Base-by-base conservation (phyloP, 129 eudicot species). In the Centaurea solstitialis region DNA sequence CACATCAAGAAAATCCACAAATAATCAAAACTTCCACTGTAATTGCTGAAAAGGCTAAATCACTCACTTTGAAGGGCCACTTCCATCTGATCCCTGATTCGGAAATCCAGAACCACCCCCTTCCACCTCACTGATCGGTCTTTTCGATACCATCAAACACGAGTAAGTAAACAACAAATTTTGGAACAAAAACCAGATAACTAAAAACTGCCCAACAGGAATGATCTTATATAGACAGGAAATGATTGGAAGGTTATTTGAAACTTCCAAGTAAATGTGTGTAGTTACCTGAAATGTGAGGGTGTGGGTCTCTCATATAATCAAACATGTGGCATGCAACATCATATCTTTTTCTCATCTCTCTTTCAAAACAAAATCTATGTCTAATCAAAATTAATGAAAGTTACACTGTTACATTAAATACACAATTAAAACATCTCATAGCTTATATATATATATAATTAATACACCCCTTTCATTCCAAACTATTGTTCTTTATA, bases 91-190 rank as follows among this genome's bases (percentile, higher is more conserved):
- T 76, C 83, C 88, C 50, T 53, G 87, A 41, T 7, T 61, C 15
- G 92, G 85, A 70, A 80, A 67, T 33, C 80, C 81, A 24, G 91
- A 84, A 17, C 66, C 82, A 43, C 78, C 89, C 70, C 88, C 91
- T 68, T 61, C 86, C 61, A 82, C 79, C 33, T 57, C 87, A 66
- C 79, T 80, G 62, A 73, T 70, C 3, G 67, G 68, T 61, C 98
- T 76, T 84, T 94, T 94, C 40, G 20, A 71, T 73, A 76, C 90
- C 98, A 94, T 94, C 82, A 85, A 78, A 77, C 39, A 62, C 6
- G 76, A 76, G 47, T 17, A 76, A 72, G 13, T 9, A 30, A 70
- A 26, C 20, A 33, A 76, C 65, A 1, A 26, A 79, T 11, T 78
- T 53, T 22, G 77, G 26, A 83, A 73, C 5, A 12, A 70, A 61